A percentile compares a stretch with the other conserved stretches of the same genome.
phyloP scores from a whole-genome alignment of 495 filamentous ascomycete genomes.

The Aspergillus diversus region DNA sequence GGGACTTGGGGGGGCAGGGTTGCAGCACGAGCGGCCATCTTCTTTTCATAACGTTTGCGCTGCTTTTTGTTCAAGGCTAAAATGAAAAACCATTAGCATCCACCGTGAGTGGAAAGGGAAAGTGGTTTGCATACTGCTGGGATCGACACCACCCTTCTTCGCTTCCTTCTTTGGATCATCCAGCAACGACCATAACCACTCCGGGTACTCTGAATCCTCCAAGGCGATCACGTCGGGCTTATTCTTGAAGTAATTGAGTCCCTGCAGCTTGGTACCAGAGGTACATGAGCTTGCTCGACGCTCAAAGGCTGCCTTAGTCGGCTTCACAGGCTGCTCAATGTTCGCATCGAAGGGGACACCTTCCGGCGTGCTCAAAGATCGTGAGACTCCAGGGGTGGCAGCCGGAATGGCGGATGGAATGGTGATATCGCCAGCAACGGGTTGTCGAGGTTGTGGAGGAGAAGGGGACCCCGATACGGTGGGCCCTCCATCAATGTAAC shows the following conservation, averaged over 20 bases:
- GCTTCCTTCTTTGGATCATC: slow-evolving; percentile 50
- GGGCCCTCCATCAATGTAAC: slow-evolving; percentile 45
- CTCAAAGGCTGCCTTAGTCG: slow-evolving; percentile 31
- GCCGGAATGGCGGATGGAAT: slow-evolving; percentile 48
- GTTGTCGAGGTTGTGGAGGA: slow-evolving; percentile 57
- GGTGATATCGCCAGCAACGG: slow-evolving; percentile 37
- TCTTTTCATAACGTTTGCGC: slow-evolving; percentile 64
- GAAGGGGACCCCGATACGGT: slow-evolving; percentile 52
- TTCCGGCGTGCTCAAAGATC: slow-evolving; percentile 49
- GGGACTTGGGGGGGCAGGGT: slow-evolving; percentile 75
- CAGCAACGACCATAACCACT: slow-evolving; percentile 86
- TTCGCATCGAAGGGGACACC: slow-evolving; percentile 38
- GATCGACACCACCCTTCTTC: slow-evolving; percentile 46
- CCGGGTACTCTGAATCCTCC: slow-evolving; percentile 84
- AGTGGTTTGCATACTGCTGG: slow-evolving; percentile 61
- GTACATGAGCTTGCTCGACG: slow-evolving; percentile 55
- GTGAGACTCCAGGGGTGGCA: slow-evolving; percentile 49
- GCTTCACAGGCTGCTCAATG: slow-evolving; percentile 30
- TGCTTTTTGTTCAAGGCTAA: slow-evolving; percentile 59
- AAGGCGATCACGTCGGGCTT: slow-evolving; percentile 72
- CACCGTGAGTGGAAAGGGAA: background rate
- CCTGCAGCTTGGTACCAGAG: slow-evolving; percentile 73
- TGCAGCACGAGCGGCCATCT: slow-evolving; percentile 66
- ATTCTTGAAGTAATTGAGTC: slow-evolving; percentile 87
- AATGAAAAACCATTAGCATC: slow-evolving; percentile 16